These are phyloP conservation scores for Cryptosporidium meleagridis DNA, from an alignment of 169 alveolate genomes.

Conservation along the genomic window DNA sequence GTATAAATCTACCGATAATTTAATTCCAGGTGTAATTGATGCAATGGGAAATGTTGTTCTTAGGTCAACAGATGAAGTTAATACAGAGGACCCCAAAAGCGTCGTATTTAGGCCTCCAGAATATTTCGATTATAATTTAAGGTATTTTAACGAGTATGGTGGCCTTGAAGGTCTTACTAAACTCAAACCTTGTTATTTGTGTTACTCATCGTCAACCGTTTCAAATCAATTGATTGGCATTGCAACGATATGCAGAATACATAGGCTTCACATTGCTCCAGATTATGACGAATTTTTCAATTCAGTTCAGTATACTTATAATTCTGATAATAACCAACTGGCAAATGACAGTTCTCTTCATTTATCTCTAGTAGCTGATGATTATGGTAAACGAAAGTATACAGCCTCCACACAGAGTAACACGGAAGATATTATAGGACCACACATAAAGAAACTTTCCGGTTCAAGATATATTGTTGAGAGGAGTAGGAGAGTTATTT, in stretches of 20 bases:
- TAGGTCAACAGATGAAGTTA: constrained; percentile 54
- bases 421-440: neutral
- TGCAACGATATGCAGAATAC: constrained; percentile 63
- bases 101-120: constrained; percentile 50
- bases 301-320: constrained; percentile 37
- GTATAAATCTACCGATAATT: neutral
- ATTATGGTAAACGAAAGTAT: constrained; percentile 8
- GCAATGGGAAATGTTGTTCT: constrained; percentile 12
- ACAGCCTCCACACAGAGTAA: neutral
- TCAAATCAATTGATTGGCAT: constrained; percentile 36
- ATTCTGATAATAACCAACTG: neutral
- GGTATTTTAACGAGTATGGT: constrained; percentile 29
- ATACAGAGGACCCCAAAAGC: neutral
- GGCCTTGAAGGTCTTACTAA: constrained; percentile 58
- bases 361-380: constrained; percentile 35
- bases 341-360: neutral
- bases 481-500: constrained; percentile 33
- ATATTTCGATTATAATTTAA: neutral
- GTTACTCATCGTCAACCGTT: constrained; percentile 29
- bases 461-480: constrained; percentile 39
- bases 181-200: constrained; percentile 70
- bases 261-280: constrained; percentile 66
- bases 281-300: constrained; percentile 65
- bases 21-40: constrained; percentile 43
- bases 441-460: constrained; percentile 21